Conservation (phyloP, 208 protist genomes). For the Wallacemonas sp. region DNA sequence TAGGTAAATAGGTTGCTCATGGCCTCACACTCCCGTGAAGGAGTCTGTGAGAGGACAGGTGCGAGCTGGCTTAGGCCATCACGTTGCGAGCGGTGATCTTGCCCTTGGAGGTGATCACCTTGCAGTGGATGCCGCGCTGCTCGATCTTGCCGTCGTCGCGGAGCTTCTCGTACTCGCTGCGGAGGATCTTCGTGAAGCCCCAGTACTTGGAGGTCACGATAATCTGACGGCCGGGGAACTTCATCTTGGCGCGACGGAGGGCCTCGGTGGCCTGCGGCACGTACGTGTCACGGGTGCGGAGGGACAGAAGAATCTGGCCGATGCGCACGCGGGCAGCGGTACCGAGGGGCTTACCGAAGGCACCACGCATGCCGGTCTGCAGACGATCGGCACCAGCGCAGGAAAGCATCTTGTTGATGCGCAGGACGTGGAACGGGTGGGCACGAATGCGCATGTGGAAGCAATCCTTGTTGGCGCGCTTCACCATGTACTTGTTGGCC, state of each 20-base stretch:
- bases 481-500: slow-evolving; percentile 99
- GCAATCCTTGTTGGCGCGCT: slow-evolving; percentile 96
- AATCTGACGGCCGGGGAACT: slow-evolving; percentile 71
- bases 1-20: slow-evolving; percentile 3
- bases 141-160: slow-evolving; percentile 64
- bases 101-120: slow-evolving; percentile 71
- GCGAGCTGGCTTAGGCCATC: slow-evolving; percentile 26
- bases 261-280: slow-evolving; percentile 66
- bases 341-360: slow-evolving; percentile 98
- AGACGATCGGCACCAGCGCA: slow-evolving; percentile 99
- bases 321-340: slow-evolving; percentile 97
- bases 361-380: slow-evolving; percentile 98
- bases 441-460: slow-evolving; percentile 99
- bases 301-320: slow-evolving; percentile 97
- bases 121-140: slow-evolving; percentile 67
- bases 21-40: not conserved
- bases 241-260: slow-evolving; percentile 85
- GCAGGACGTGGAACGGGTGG: slow-evolving; percentile 99
- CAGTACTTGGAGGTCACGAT: slow-evolving; percentile 82
- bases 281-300: slow-evolving; percentile 91
- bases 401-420: slow-evolving; percentile 99
- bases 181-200: slow-evolving; percentile 83
- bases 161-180: slow-evolving; percentile 66
- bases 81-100: slow-evolving; percentile 69
- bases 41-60: not conserved